Conservation (phyloP, 176 grass and related monocot species). For the Dactylis glomerata region DNA sequence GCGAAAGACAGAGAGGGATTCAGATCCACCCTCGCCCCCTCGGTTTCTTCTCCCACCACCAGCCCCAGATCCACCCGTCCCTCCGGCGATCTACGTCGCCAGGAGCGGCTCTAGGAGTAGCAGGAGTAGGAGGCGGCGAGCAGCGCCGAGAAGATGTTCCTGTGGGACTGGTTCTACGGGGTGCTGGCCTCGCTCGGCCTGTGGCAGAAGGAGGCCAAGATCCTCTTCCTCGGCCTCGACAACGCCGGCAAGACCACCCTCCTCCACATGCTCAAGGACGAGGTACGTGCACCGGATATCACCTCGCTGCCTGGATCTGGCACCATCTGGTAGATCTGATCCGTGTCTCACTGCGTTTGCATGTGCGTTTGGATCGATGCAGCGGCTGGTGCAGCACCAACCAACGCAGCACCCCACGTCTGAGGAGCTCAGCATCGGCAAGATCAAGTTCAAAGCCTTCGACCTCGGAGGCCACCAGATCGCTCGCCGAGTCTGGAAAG, state of each 20-base stretch:
- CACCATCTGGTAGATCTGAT: not conserved
- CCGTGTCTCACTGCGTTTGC: not conserved
- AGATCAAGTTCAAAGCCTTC: conserved; percentile 85
- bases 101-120: not conserved
- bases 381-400: conserved; percentile 77
- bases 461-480: conserved; percentile 77
- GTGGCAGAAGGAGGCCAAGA: conserved; percentile 83
- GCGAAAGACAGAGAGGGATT: not conserved
- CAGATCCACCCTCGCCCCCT: conserved; percentile 20
- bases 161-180: conserved; percentile 75
- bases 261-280: conserved; percentile 78
- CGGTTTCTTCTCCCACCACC: conserved; percentile 27
- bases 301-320: not conserved
- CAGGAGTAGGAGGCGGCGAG: not conserved
- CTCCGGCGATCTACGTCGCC: conserved; percentile 24
- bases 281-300: conserved; percentile 29
- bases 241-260: conserved; percentile 78
- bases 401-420: conserved; percentile 80
- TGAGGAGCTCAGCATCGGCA: conserved; percentile 81
- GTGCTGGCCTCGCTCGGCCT: conserved; percentile 66
- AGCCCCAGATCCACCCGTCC: conserved; percentile 1
- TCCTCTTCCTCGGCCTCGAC: conserved; percentile 79
- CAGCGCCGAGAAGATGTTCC: conserved; percentile 41
- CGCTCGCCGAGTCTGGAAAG: conserved; percentile 77
- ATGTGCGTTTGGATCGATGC: not conserved